Conservation (phyloP, 768 basidiomycete genomes). For the Boletus barrowsii region DNA sequence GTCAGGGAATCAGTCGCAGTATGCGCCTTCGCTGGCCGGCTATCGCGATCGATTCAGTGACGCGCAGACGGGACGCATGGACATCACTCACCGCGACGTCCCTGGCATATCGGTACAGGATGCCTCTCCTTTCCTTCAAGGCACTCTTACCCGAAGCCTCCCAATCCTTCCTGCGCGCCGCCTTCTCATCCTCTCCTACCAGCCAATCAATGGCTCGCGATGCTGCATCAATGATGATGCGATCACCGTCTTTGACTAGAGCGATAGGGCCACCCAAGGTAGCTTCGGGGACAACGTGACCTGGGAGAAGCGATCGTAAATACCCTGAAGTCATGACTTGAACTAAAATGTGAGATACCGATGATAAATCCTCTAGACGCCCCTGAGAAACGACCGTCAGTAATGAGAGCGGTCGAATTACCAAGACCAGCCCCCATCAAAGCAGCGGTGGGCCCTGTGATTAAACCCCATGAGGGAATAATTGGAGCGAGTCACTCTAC, state of each 20-base stretch:
- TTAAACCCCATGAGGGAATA: slow-evolving; percentile 7
- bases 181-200: slow-evolving; percentile 65
- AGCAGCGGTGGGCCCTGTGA: slow-evolving; percentile 70
- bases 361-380: slow-evolving; percentile 69
- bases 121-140: slow-evolving; percentile 68
- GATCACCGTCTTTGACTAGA: slow-evolving; percentile 80
- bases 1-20: slow-evolving; percentile 57
- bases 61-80: background rate
- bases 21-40: slow-evolving; percentile 82
- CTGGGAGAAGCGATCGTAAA: slow-evolving; percentile 39
- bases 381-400: slow-evolving; percentile 88
- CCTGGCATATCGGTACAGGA: slow-evolving; percentile 77
- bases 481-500: background rate
- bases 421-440: slow-evolving; percentile 83
- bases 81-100: slow-evolving; percentile 75
- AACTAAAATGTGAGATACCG: slow-evolving; percentile 29
- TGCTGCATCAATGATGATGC: slow-evolving; percentile 68
- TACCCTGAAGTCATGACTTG: slow-evolving; percentile 30
- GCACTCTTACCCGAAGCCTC: slow-evolving; percentile 59
- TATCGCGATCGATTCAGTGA: slow-evolving; percentile 28
- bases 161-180: slow-evolving; percentile 62
- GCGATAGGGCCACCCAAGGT: slow-evolving; percentile 84
- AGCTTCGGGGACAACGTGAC: slow-evolving; percentile 64
- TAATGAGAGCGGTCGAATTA: slow-evolving; percentile 75
- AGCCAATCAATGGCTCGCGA: slow-evolving; percentile 68